Conservation (phyloP, 257 asterid species). For the Rubia yunnanensis region DNA sequence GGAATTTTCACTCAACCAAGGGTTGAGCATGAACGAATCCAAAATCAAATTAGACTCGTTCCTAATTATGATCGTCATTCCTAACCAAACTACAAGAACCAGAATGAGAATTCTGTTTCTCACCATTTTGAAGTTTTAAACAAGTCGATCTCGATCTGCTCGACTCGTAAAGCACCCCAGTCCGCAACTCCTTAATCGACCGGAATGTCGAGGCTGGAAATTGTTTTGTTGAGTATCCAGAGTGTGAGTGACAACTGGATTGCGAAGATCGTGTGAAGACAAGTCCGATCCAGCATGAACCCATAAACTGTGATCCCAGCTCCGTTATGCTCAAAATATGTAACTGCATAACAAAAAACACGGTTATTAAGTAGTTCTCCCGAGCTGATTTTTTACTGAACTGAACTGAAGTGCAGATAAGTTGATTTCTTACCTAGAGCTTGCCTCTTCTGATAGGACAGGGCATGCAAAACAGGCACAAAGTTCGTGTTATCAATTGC, state of each 20-base stretch:
- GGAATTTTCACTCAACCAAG: not conserved
- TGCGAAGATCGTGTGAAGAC: constrained; percentile 64
- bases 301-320: constrained; percentile 95
- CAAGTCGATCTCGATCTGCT: not conserved
- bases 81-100: not conserved
- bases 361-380: too few species aligned
- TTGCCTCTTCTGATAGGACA: constrained; percentile 86
- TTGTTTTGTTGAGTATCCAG: constrained; percentile 88
- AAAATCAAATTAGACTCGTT: not conserved
- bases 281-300: constrained; percentile 76
- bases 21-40: not conserved
- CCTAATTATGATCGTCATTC: not conserved
- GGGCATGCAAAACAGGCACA: constrained; percentile 43
- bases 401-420: too few species aligned
- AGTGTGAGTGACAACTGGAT: constrained; percentile 70
- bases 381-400: too few species aligned
- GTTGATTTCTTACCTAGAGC: constrained; percentile 88
- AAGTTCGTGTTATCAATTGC: constrained; percentile 59
- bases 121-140: not conserved
- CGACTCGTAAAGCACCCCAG: too few species aligned
- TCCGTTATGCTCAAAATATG: constrained; percentile 78
- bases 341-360: constrained; percentile 42
- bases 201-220: constrained; percentile 20
- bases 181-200: not conserved
- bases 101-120: not conserved